These are phyloP conservation scores for Botryotinia calthae DNA, from an alignment of 2,329 filamentous ascomycete species.

Conservation along the genomic window DNA sequence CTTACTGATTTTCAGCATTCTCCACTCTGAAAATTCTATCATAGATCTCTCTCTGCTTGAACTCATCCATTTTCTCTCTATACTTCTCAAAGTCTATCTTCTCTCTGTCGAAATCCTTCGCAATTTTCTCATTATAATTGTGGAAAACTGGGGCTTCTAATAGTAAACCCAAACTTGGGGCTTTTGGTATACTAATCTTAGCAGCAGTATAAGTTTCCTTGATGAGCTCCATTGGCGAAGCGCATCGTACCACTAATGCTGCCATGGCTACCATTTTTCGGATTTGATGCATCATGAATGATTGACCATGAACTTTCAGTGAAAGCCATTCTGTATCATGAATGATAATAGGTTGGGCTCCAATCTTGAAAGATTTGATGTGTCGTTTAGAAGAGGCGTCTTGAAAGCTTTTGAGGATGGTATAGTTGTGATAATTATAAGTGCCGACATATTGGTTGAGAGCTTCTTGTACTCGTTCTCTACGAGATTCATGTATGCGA, in stretches of 20 bases:
- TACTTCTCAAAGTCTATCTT: constrained; percentile 77
- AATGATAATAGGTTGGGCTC: constrained; percentile 74
- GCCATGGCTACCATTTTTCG: constrained; percentile 98
- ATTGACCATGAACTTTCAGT: constrained; percentile 93
- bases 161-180: constrained; percentile 81
- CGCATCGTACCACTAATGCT: constrained; percentile 79
- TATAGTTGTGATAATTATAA: constrained; percentile 96
- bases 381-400: constrained; percentile 85
- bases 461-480: constrained; percentile 71
- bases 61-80: constrained; percentile 75
- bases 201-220: constrained; percentile 67
- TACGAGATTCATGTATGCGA: constrained; percentile 69
- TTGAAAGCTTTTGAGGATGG: constrained; percentile 76
- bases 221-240: constrained; percentile 70
- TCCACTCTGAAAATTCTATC: constrained; percentile 87
- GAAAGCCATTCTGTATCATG: constrained; percentile 93
- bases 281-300: constrained; percentile 99
- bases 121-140: constrained; percentile 75
- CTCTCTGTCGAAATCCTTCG: constrained; percentile 59
- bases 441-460: constrained; percentile 79
- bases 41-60: constrained; percentile 92
- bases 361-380: constrained; percentile 88
- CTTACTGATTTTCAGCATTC: constrained; percentile 81
- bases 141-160: constrained; percentile 91
- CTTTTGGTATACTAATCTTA: constrained; percentile 88